Percentiles rank a stretch among this genome's conserved stretches.
Conservation (phyloP, 2,329 filamentous ascomycete genomes). For the Leptographium wingfieldii region DNA sequence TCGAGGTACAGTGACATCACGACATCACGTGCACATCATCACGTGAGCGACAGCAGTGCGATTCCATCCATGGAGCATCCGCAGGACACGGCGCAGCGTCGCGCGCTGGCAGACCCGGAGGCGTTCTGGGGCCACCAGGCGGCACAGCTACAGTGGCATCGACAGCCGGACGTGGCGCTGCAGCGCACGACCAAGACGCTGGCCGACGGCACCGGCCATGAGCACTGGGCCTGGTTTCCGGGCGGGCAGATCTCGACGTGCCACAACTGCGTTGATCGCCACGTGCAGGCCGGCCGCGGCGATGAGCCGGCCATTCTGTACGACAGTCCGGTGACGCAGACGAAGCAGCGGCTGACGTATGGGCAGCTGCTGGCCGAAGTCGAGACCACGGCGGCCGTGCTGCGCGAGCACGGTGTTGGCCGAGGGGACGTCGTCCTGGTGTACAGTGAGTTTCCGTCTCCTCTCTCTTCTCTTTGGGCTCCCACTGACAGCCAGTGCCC, state of each 20-base stretch:
- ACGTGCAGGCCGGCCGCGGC: slow-evolving; percentile 70
- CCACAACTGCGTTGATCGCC: slow-evolving; percentile 83
- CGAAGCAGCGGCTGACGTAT: slow-evolving; percentile 65
- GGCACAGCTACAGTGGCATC: slow-evolving; percentile 68
- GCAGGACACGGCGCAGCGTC: slow-evolving; percentile 38
- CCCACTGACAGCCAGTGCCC: slow-evolving; percentile 48
- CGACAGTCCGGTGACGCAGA: slow-evolving; percentile 72
- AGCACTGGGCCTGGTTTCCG: slow-evolving; percentile 82
- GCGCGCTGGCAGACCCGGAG: slow-evolving; percentile 56
- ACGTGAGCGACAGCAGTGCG: not conserved
- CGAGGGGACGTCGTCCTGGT: slow-evolving; percentile 81
- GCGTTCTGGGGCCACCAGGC: slow-evolving; percentile 68
- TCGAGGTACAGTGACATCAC: not conserved
- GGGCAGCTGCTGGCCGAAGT: slow-evolving; percentile 64
- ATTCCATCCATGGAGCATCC: slow-evolving; percentile 20
- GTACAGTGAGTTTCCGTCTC: slow-evolving; percentile 49
- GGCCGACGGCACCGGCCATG: slow-evolving; percentile 43
- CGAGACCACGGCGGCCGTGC: slow-evolving; percentile 65
- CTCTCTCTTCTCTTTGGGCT: not conserved
- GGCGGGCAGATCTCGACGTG: slow-evolving; percentile 81
- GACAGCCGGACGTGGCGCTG: slow-evolving; percentile 52
- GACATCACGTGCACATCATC: too few relatives aligned
- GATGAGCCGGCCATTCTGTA: slow-evolving; percentile 66
- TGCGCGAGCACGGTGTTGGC: slow-evolving; percentile 69
- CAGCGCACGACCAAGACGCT: slow-evolving; percentile 49